Evolutionary conservation across 169 alveolate genomes (phyloP).

Genomic region (Plasmodium ovale): DNA sequence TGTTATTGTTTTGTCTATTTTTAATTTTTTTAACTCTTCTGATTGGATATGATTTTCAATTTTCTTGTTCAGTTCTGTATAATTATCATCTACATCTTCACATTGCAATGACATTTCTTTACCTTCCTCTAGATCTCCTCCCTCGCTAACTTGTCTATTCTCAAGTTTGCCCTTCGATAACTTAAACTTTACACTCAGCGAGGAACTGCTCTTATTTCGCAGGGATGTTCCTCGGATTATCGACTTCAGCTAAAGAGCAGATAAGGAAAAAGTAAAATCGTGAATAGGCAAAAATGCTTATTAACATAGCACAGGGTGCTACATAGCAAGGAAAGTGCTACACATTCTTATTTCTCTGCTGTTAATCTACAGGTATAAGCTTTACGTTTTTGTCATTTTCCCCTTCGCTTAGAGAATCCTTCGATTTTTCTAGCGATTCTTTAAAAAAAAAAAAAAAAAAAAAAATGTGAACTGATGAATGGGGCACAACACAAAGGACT

Average conservation of each 20-base stretch:
- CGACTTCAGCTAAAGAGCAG: conserved; percentile 34
- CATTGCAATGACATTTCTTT: background rate
- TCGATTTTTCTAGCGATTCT: conserved; percentile 70
- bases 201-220: conserved; percentile 58
- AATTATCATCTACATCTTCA: conserved; percentile 11
- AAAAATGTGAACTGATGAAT: background rate
- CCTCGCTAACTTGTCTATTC: conserved; percentile 7
- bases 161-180: conserved; percentile 17
- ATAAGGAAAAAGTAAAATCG: background rate
- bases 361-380: too few species aligned
- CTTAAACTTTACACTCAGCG: conserved; percentile 61
- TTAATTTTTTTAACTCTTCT: conserved; percentile 56
- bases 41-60: conserved; percentile 68
- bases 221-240: conserved; percentile 71
- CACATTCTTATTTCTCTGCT: too few species aligned
- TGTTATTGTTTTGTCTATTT: conserved; percentile 45
- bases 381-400: conserved; percentile 73
- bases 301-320: background rate
- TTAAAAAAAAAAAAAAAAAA: background rate
- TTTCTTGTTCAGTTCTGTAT: conserved; percentile 51
- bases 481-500: background rate
- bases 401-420: conserved; percentile 36
- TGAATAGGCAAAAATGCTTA: too few species aligned
- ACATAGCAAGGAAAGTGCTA: background rate
- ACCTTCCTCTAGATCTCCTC: conserved; percentile 9